Conservation (phyloP, 1,139 yeast species). For the Hyphopichia buzzinii region DNA sequence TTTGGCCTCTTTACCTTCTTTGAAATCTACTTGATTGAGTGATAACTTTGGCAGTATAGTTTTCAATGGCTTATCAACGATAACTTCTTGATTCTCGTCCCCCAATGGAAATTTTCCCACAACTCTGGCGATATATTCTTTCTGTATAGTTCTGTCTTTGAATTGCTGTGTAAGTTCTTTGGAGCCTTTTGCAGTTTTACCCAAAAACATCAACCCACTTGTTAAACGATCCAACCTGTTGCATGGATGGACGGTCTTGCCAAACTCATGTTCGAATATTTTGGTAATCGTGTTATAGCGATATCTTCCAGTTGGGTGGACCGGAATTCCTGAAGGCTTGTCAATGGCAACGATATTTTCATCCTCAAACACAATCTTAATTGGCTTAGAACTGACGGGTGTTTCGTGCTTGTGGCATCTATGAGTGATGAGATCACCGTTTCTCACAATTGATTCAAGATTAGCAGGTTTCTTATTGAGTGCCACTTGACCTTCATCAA, state of each 20-base stretch:
- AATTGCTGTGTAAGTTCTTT: slow-evolving; percentile 73
- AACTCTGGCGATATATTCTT: slow-evolving; percentile 86
- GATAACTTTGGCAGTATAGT: slow-evolving; percentile 81
- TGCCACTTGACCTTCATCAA: slow-evolving; percentile 69
- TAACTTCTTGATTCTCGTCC: slow-evolving; percentile 29
- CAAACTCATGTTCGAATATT: slow-evolving; percentile 66
- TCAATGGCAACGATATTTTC: slow-evolving; percentile 82
- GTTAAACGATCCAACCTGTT: slow-evolving; percentile 89
- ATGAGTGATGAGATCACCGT: slow-evolving; percentile 86
- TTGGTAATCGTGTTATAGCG: slow-evolving; percentile 86
- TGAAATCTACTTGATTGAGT: slow-evolving; percentile 63
- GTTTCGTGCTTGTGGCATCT: slow-evolving; percentile 89
- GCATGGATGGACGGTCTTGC: slow-evolving; percentile 76
- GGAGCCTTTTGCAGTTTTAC: slow-evolving; percentile 80
- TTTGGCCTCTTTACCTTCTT: slow-evolving; percentile 64
- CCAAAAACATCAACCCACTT: slow-evolving; percentile 91
- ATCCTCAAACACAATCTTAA: slow-evolving; percentile 74
- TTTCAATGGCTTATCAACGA: slow-evolving; percentile 65
- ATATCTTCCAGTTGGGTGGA: slow-evolving; percentile 94
- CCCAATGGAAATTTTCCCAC: slow-evolving; percentile 73
- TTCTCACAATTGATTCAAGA: slow-evolving; percentile 63
- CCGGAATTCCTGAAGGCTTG: slow-evolving; percentile 94
- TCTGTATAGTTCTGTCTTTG: slow-evolving; percentile 70
- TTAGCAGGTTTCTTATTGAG: slow-evolving; percentile 66
- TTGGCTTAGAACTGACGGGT: slow-evolving; percentile 70